These are phyloP conservation scores for Cordyceps cateniannulata DNA, from an alignment of 2,329 filamentous ascomycete species.

Conservation along the genomic window DNA sequence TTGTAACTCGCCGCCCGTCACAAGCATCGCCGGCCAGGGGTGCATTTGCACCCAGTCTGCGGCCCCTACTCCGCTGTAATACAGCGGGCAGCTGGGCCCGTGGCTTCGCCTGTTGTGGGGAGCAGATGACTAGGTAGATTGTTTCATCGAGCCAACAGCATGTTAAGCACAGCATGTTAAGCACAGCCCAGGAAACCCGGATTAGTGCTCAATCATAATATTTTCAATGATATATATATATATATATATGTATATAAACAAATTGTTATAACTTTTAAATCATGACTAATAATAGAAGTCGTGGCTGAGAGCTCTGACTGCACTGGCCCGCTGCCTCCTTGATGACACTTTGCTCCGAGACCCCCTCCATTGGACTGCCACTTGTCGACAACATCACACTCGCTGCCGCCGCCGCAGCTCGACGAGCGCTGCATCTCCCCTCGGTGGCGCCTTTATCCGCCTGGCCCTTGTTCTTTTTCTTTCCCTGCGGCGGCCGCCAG, in stretches of 20 bases:
- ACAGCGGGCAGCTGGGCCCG: too few species aligned
- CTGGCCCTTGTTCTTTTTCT: neutral
- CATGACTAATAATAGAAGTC: neutral
- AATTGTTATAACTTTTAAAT: neutral
- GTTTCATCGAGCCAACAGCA: too few species aligned
- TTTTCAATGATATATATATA: neutral
- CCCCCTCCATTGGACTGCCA: neutral
- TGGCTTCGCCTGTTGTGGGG: too few species aligned
- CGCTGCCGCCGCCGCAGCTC: neutral
- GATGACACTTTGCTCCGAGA: neutral
- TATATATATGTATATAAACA: neutral
- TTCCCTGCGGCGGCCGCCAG: neutral
- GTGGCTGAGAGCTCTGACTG: neutral
- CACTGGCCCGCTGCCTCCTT: neutral
- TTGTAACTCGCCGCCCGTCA: conserved; percentile 6
- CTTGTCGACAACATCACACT: neutral
- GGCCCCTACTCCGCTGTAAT: neutral
- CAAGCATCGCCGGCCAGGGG: conserved; percentile 8
- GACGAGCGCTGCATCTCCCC: neutral
- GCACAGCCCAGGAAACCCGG: too few species aligned
- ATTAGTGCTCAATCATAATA: too few species aligned
- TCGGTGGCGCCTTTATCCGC: neutral
- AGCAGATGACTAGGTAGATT: too few species aligned
- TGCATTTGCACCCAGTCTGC: conserved; percentile 1
- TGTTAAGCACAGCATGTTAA: too few species aligned